Percentiles rank a stretch among this genome's conserved stretches.
These are phyloP conservation scores for Dactylonectria macrodidyma DNA, from an alignment of 2,329 filamentous ascomycete species.

Conservation along the genomic window DNA sequence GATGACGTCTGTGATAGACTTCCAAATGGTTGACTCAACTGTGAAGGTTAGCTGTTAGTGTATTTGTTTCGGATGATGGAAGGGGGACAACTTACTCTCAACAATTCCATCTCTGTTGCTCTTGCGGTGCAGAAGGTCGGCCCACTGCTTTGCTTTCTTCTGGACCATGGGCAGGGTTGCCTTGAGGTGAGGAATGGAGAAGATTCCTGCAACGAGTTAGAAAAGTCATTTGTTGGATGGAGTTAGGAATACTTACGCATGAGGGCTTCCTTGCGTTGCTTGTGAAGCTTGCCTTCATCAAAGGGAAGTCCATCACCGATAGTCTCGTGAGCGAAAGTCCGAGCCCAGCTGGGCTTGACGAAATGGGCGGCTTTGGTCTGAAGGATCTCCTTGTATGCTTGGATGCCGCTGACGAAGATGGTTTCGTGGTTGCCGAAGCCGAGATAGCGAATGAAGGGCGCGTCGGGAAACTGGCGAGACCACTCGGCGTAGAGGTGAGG, in stretches of 20 bases:
- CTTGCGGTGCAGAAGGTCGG: constrained; percentile 37
- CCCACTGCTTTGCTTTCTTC: constrained; percentile 52
- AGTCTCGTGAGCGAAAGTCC: constrained; percentile 43
- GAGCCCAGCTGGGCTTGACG: constrained; percentile 46
- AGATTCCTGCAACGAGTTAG: constrained; percentile 44
- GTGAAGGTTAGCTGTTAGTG: not conserved
- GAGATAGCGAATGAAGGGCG: constrained; percentile 48
- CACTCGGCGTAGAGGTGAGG: constrained; percentile 48
- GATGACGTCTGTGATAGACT: constrained; percentile 54
- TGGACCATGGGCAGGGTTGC: constrained; percentile 51
- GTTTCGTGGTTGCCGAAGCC: constrained; percentile 46
- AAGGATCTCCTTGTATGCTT: constrained; percentile 47
- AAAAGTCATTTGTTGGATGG: not conserved
- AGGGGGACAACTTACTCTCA: constrained; percentile 32
- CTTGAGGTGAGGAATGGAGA: constrained; percentile 50
- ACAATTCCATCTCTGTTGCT: constrained; percentile 30
- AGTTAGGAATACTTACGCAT: constrained; percentile 39
- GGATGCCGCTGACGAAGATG: constrained; percentile 45
- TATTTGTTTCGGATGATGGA: not conserved
- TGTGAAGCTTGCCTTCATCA: constrained; percentile 54
- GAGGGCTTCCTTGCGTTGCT: constrained; percentile 52
- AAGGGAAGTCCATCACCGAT: constrained; percentile 54
- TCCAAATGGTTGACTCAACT: constrained; percentile 50
- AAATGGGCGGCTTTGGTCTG: constrained; percentile 47
- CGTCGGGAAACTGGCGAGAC: constrained; percentile 48